phyloP scores from a whole-genome alignment of 495 filamentous ascomycete genomes.

The Usnea hakonensis region DNA sequence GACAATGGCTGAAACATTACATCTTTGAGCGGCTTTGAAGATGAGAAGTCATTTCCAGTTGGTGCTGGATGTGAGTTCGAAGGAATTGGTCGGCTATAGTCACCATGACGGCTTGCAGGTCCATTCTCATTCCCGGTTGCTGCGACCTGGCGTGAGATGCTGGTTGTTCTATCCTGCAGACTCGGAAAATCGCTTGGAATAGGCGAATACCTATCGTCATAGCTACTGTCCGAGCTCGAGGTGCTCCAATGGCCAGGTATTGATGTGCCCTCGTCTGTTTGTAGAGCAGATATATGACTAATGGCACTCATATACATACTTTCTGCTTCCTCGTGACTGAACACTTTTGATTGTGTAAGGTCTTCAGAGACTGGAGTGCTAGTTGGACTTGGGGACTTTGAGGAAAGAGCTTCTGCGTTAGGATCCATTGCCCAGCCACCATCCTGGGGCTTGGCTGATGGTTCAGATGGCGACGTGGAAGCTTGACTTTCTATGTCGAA shows the following conservation, averaged over 20 bases:
- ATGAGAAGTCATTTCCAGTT: background rate
- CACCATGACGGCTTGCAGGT: background rate
- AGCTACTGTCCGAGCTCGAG: conserved; percentile 8
- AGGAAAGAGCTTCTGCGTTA: background rate
- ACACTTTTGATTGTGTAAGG: conserved; percentile 67
- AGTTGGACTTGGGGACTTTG: conserved; percentile 8
- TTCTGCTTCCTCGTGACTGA: conserved; percentile 84
- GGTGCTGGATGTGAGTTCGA: background rate
- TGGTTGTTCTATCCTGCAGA: background rate
- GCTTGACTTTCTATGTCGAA: background rate
- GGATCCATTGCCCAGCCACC: background rate
- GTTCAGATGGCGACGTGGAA: conserved; percentile 1
- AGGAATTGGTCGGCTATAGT: background rate
- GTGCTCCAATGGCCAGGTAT: conserved; percentile 11
- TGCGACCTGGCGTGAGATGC: background rate
- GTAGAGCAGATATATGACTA: conserved; percentile 37
- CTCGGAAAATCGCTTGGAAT: background rate
- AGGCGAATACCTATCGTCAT: background rate
- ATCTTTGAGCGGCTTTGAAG: background rate
- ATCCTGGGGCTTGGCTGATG: conserved; percentile 16
- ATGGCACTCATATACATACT: conserved; percentile 92
- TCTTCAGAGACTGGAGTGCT: conserved; percentile 34
- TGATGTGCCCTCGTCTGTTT: conserved; percentile 25
- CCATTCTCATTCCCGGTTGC: background rate
- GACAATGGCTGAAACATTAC: background rate